Percentiles rank a stretch among this genome's conserved stretches.
Evolutionary conservation across 2,329 filamentous ascomycete species (phyloP).

Genomic region (Dactylellina drechsleri): DNA sequence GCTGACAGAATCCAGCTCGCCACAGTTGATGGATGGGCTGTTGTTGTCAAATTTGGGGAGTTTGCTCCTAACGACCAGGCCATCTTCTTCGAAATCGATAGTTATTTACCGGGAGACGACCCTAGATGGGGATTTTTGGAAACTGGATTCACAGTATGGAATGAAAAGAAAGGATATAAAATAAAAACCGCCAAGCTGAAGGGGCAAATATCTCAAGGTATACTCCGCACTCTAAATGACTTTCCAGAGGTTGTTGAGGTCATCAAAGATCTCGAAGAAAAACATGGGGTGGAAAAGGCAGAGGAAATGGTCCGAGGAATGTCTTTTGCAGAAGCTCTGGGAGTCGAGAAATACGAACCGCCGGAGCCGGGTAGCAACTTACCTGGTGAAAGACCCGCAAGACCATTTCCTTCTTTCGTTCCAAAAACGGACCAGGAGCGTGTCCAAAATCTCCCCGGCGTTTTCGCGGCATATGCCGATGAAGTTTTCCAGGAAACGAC

Average conservation of each 20-base stretch:
- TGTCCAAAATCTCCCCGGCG: constrained; percentile 58
- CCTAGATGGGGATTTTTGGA: constrained; percentile 57
- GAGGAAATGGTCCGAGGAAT: constrained; percentile 49
- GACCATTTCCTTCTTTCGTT: constrained; percentile 59
- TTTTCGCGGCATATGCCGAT: constrained; percentile 43
- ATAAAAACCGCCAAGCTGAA: constrained; percentile 55
- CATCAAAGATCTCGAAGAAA: constrained; percentile 52
- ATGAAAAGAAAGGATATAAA: constrained; percentile 57
- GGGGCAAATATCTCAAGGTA: constrained; percentile 59
- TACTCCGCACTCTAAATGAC: constrained; percentile 56
- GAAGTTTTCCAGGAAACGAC: constrained; percentile 61
- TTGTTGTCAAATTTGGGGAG: constrained; percentile 52
- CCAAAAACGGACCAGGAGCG: constrained; percentile 58
- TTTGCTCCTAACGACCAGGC: constrained; percentile 58
- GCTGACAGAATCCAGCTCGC: constrained; percentile 47
- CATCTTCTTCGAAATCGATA: constrained; percentile 61
- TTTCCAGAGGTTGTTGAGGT: constrained; percentile 56
- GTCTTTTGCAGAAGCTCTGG: constrained; percentile 58
- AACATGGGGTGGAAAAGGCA: constrained; percentile 44
- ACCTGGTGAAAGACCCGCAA: constrained; percentile 26
- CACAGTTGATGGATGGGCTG: constrained; percentile 59
- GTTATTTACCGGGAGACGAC: constrained; percentile 58
- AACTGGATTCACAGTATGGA: constrained; percentile 54
- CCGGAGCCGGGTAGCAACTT: not conserved
- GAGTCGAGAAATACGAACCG: constrained; percentile 59